These are phyloP conservation scores for Climacium dendroides DNA, from an alignment of 225 moss, liverwort and hornwort species.

Conservation along the genomic window DNA sequence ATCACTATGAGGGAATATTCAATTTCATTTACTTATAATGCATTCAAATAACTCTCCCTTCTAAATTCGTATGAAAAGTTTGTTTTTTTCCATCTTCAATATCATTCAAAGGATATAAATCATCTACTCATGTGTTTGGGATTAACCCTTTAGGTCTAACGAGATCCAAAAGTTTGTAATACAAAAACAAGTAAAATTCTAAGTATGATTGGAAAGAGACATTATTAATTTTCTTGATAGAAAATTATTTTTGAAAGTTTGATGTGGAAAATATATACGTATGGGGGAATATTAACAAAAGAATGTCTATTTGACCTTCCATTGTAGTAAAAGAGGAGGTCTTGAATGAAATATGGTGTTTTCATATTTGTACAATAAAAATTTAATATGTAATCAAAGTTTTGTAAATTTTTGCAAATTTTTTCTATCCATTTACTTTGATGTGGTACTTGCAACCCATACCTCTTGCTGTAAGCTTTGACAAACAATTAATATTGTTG, in stretches of 20 bases:
- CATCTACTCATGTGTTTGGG: neutral
- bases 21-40: neutral
- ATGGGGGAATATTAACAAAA: neutral
- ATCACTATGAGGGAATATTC: neutral
- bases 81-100: neutral
- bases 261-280: rapidly evolving
- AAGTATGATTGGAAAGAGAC: neutral
- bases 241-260: neutral
- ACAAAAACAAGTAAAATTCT: neutral
- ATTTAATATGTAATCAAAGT: too few species aligned
- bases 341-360: neutral
- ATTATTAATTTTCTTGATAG: neutral
- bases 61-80: neutral
- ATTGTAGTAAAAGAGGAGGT: neutral
- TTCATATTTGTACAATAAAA: neutral
- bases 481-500: neutral
- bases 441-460: neutral
- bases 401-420: neutral
- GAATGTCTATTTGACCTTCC: too few species aligned
- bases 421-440: neutral
- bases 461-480: rapidly evolving
- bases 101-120: neutral
- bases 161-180: neutral
- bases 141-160: neutral
- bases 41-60: neutral